Percentiles rank a stretch among this genome's conserved stretches.
phyloP scores from a whole-genome alignment of 768 basidiomycete species.

The Rhizopogon vulgaris region DNA sequence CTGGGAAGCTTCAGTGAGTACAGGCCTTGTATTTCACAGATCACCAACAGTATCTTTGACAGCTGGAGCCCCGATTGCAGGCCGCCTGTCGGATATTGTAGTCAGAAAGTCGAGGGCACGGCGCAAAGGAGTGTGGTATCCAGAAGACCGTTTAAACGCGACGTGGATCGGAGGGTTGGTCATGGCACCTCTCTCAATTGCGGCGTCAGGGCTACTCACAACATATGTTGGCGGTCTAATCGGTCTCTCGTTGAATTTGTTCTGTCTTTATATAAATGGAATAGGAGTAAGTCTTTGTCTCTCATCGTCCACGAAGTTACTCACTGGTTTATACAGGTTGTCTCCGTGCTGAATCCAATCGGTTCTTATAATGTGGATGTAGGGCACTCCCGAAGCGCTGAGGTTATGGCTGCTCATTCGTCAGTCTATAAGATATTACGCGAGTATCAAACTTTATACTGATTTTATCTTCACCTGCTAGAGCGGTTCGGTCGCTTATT shows the following conservation, averaged over 20 bases:
- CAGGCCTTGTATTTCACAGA: background rate
- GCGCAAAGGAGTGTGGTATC: constrained; percentile 34
- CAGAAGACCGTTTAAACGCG: constrained; percentile 62
- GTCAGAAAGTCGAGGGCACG: constrained; percentile 31
- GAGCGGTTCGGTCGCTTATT: too few relatives aligned
- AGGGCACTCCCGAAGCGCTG: constrained; percentile 54
- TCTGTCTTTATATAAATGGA: constrained; percentile 55
- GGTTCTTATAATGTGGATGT: constrained; percentile 58
- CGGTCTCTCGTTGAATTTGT: too few relatives aligned
- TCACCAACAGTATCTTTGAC: background rate
- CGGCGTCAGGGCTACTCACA: too few relatives aligned
- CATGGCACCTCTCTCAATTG: too few relatives aligned
- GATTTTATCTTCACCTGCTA: too few relatives aligned
- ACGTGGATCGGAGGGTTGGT: too few relatives aligned
- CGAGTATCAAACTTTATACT: too few relatives aligned
- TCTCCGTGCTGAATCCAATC: constrained; percentile 52
- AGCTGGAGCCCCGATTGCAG: constrained; percentile 60
- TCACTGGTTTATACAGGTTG: constrained; percentile 33
- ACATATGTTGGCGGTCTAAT: too few relatives aligned
- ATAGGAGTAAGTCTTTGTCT: constrained; percentile 29
- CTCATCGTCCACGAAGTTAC: background rate
- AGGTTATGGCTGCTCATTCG: constrained; percentile 51
- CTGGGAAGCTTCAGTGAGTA: constrained; percentile 19
- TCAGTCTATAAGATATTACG: constrained; percentile 23
- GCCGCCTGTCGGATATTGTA: constrained; percentile 49